Evolutionary conservation across 108 stramenopile species (phyloP), one percentile per base, ranked within the genome.

Genomic region (Bacterosira constricta): DNA sequence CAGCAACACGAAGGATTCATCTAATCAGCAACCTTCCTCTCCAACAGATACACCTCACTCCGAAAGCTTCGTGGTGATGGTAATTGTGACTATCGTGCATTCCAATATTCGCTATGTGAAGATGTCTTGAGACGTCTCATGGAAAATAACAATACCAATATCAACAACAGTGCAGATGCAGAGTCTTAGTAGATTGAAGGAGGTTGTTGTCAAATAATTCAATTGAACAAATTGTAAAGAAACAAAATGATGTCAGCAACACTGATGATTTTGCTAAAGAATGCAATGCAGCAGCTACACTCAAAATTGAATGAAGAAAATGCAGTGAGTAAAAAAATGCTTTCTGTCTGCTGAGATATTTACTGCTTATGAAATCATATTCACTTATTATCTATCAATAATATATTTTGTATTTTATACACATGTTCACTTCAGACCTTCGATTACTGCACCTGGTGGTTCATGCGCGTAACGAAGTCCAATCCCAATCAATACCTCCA

Each of bases 1-100:
- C n/a, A n/a, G n/a, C n/a, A n/a, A n/a, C n/a, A n/a, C n/a, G n/a
- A n/a, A n/a, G 80, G 82, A 12, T 92, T 92, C 71, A 46, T 71
- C 7, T 11, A 51, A n/a, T 83, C 88, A 0, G 61, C 85, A 11
- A 18, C 63, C 2, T 64, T 73, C 38, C 66, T 92, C 4, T 31
- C 69, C 17, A 51, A 71, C 36, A 71, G 70, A 17, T 96, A 95
- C 76, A 41, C 61, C 7, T 35, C 62, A n/a, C 57, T 93, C 6
- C 76, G 97, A 52, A 83, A 77, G 13, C 79, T 94, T 21, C 90
- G 95, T 2, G 95, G 95, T 15, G 97, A 97, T 75, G 96, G 96
- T 7, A 96, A 96, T 70, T 97, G 97, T 60, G 96, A 92, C 71
- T 97, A 96, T 68, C 87, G 97, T 6, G 87, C 90, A 13, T 90